Base-by-base conservation (phyloP, 2,329 filamentous ascomycete genomes). In the Myrmaecium sp. region DNA sequence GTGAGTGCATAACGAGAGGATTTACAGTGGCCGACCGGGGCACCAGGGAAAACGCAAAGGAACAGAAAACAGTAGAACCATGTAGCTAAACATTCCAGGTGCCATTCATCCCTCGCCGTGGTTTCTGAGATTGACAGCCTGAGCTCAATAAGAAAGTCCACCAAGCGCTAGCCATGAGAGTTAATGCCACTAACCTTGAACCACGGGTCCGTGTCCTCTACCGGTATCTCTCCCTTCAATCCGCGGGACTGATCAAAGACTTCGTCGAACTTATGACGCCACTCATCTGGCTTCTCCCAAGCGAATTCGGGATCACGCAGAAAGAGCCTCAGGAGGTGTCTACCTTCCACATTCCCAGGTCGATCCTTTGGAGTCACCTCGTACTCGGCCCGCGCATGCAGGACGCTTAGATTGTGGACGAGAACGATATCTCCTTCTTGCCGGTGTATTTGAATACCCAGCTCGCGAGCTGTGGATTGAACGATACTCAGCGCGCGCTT, bases 321-420 rank as follows among this genome's bases (percentile, higher is more conserved):
- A 34, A 51, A 51, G 47, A 51, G 46, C 29, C 48, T 44, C 21
- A 51, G 37, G 14, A 51, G 38, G 30, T 51, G 48, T 17, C 48
- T n/a, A n/a, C n/a, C n/a, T n/a, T n/a, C n/a, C n/a, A n/a, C 44
- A 25, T 34, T 36, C 30, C 46, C 49, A 4, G 38, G 35, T 25
- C 38, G 26, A 14, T 31, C 11, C 7, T 12, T 13, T 21, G 32
- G 29, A 21, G 34, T 34, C n/a, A 27, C 29, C 18, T 45, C 43
- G 28, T 51, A 51, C 8, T 40, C 48, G 16, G 42, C 33, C 12
- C 48, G 46, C 24, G 48, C 48, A 31, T 51, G 48, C 43, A 51
- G 40, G 26, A 51, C 38, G 31, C 43, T 42, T 26, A 51, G 25
- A 24, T 51, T 51, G 33, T 51, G 42, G 35, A 51, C 36, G 30